Conservation (phyloP, 2,329 filamentous ascomycete genomes). For the Colletotrichum tamarilloi region DNA sequence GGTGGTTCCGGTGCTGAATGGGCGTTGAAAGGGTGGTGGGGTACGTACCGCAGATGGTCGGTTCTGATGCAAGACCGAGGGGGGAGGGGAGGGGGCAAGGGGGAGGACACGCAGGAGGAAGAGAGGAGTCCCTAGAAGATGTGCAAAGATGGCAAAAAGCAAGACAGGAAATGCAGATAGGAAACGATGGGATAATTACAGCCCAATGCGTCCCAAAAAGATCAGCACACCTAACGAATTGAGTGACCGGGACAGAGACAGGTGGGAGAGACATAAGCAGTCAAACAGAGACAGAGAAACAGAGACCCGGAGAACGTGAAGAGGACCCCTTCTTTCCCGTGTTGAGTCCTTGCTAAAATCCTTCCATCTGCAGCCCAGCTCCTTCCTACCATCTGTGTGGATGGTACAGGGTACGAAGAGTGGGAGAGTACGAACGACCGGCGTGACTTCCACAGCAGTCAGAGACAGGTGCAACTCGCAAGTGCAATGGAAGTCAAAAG, state of each 20-base stretch:
- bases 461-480: neutral
- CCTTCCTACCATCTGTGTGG: neutral
- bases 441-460: neutral
- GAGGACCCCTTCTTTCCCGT: constrained; percentile 5
- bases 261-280: neutral
- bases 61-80: neutral
- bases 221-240: neutral
- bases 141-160: neutral
- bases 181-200: neutral
- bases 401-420: neutral
- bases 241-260: neutral
- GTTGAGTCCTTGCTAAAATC: neutral
- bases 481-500: neutral
- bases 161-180: neutral
- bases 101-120: neutral
- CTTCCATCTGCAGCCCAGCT: neutral
- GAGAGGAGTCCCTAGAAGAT: neutral
- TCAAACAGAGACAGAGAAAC: neutral
- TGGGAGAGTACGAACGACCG: neutral
- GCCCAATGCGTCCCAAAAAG: neutral
- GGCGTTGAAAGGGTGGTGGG: neutral
- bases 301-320: neutral
- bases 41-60: constrained; percentile 11
- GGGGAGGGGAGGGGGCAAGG: neutral
- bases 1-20: neutral